Base-by-base conservation (phyloP, 306 rosid genomes). In the Citrullus mucosospermus region DNA sequence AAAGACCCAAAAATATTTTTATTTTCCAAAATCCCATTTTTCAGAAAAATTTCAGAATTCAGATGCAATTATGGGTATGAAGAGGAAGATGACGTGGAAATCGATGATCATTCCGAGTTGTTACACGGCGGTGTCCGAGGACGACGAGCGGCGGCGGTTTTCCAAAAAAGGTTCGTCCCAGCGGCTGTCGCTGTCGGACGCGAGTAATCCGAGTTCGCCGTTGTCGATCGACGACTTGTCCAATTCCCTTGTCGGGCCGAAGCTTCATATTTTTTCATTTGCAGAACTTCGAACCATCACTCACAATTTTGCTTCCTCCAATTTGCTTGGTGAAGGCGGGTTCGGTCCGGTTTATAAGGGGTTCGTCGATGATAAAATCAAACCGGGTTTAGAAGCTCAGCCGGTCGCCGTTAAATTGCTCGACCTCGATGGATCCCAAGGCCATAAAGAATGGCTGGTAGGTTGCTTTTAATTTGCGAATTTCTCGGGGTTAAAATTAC, bases 381-480 rank as follows among this genome's bases (percentile, higher is more conserved):
- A 84, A 72, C 84, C 63, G 20, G 89, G 93, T 20, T 84, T 91
- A 90, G 82, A 86, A 85, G 87, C 98, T 77, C 96, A 91, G 74
- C 81, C 96, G 63, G 85, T 93, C 1, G 98, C 98, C 28, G 98
- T 91, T 12, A 93, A 93, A 72, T 41, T 82, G n/a, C 75, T 93
- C 13, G 88, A 93, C 87, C 89, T 91, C 86, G 85, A 90, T 67
- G 96, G 97, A 71, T 79, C 83, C 75, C 98, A 93, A 86, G 98
- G 98, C 81, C 92, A 93, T 53, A 90, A 83, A 34, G 98, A 93
- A 78, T 93, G 98, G 96, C 88, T 93, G 97, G 97, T 93, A 44
- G 17, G 84, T 39, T 18, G 73, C 51, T 9, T 63, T 4, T 0
- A 17, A 17, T 17, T 6, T 53, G 13, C 54, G 5, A 15, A 3